Evolutionary conservation across 345 rosid genomes (phyloP), one percentile per base, ranked within the genome.

Genomic region (Draba incana): DNA sequence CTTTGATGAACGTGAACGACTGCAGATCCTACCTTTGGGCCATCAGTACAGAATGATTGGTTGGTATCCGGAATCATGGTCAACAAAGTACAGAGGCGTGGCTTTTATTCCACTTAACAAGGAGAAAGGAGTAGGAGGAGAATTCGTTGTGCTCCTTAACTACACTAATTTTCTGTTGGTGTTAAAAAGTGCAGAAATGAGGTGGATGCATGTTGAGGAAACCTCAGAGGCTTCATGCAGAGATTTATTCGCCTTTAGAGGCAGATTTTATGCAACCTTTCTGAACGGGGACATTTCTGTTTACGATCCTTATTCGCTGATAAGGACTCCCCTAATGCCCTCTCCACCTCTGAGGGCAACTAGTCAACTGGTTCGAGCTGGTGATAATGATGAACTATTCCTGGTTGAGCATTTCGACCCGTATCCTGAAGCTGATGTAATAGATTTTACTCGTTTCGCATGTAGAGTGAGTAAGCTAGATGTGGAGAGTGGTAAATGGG

Each of bases 111-210:
- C 25, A 0, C 23, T 59, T 5, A 8, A 56, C 14, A 67, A 46
- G 4, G 48, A 58, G 3, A 28, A 28, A 48, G 53, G 31, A 28
- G 31, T 28, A 28, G 31, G 31, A 28, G 31, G 49, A 47, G 74
- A 41, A 2, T 59, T 59, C 0, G 58, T 16, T 28, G 74, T 69
- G 50, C 59, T 69, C 0, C 31, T 69, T 1, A n/a, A 10, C 59
- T 50, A 16, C 16, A 2, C 41, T 25, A 39, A 13, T 0, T 1
- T 2, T 48, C 11, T 69, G 42, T 15, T 59, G 24, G 74, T 50
- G 4, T 59, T 69, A 5, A 59, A 8, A 28, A 69, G 59, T 59
- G 6, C 4, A 8, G 66, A 69, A 41, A 69, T 69, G 74, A 49
- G 11, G 15, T 69, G 66, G 66, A 49, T 13, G 8, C 14, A 5